Conservation (phyloP, 257 asterid genomes). For the Asclepias syriaca region DNA sequence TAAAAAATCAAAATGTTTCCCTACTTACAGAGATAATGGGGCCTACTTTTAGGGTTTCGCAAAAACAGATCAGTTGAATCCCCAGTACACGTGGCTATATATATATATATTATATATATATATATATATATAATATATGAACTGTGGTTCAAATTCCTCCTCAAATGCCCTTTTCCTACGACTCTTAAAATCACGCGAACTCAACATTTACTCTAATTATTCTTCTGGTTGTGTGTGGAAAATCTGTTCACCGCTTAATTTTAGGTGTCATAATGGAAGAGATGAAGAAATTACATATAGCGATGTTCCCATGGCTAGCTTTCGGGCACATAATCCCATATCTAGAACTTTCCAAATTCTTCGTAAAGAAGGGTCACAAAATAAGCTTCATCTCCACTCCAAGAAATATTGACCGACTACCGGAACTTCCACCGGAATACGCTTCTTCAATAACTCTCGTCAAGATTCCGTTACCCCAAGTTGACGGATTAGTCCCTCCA, state of each 20-base stretch:
- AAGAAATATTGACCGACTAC: constrained; percentile 44
- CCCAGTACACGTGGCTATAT: too few species aligned
- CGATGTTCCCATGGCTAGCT: constrained; percentile 55
- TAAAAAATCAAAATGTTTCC: too few species aligned
- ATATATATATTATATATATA: too few species aligned
- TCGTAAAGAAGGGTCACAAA: constrained; percentile 39
- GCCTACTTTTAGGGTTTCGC: too few species aligned
- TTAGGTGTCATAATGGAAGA: neutral
- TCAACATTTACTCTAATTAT: too few species aligned
- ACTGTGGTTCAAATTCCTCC: too few species aligned
- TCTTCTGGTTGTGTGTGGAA: neutral
- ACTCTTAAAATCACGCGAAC: too few species aligned
- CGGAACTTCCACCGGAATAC: constrained; percentile 29
- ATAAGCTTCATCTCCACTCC: constrained; percentile 44
- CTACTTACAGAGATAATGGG: too few species aligned
- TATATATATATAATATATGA: too few species aligned
- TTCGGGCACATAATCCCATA: constrained; percentile 50
- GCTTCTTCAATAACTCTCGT: constrained; percentile 29
- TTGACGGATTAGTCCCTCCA: constrained; percentile 11
- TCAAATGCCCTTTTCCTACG: too few species aligned
- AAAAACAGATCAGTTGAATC: too few species aligned
- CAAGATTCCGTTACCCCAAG: constrained; percentile 28
- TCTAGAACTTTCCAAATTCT: constrained; percentile 39
- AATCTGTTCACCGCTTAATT: neutral
- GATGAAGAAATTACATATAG: constrained; percentile 23